phyloP scores from a whole-genome alignment of 108 stramenopile species.

The Aurantiochytrium sp. region DNA sequence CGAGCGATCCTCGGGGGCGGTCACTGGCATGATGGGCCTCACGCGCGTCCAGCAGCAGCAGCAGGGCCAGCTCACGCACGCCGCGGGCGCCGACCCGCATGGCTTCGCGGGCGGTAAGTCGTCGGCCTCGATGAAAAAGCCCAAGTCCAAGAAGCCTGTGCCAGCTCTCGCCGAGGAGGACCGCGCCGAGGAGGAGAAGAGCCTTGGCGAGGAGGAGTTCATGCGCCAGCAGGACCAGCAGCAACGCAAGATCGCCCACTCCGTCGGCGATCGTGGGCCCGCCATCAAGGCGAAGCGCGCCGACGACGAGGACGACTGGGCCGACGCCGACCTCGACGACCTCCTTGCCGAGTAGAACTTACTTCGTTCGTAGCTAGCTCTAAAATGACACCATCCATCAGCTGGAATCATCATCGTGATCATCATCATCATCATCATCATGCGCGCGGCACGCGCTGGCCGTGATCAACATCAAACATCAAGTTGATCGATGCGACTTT shows the following conservation, averaged over 20 bases:
- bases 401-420: too few species aligned
- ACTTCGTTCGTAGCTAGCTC: too few species aligned
- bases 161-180: neutral
- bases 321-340: conserved; percentile 15
- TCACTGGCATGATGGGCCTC: neutral
- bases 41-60: too few species aligned
- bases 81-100: neutral
- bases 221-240: too few species aligned
- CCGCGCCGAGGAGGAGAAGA: neutral
- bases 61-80: neutral
- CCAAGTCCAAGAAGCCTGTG: neutral
- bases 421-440: too few species aligned
- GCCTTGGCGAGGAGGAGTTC: neutral
- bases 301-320: conserved; percentile 30
- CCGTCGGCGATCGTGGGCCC: neutral
- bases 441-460: too few species aligned
- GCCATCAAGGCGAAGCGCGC: conserved; percentile 3
- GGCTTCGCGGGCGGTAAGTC: neutral
- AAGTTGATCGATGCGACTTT: too few species aligned
- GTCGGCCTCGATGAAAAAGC: neutral
- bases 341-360: conserved; percentile 29
- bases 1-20: neutral
- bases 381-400: too few species aligned
- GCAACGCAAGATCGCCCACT: neutral
- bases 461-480: too few species aligned